A percentile compares a stretch with the other conserved stretches of the same genome.
Conservation (phyloP, 139 green algal genomes). For the Raphidocelis subcapitata region DNA sequence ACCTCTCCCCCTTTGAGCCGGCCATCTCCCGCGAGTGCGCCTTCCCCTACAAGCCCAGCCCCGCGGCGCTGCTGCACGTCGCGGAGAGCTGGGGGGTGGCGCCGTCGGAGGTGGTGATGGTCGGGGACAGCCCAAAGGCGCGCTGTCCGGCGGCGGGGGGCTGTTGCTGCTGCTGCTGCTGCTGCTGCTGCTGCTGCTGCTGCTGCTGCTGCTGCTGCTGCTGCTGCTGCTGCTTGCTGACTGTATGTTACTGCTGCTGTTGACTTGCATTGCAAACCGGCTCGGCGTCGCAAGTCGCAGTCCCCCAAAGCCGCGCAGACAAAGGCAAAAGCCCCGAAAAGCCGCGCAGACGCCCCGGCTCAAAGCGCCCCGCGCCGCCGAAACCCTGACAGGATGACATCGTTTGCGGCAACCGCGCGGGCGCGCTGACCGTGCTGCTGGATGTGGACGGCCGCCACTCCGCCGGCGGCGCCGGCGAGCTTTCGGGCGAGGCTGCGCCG, state of each 20-base stretch:
- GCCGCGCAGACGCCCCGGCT: no score
- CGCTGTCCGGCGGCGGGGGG: constrained; percentile 47
- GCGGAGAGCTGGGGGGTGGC: constrained; percentile 67
- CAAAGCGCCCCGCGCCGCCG: no score
- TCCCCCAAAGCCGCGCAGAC: no score
- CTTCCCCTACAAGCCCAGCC: constrained; percentile 71
- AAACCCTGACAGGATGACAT: constrained; percentile 35
- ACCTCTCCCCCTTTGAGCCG: constrained; percentile 64
- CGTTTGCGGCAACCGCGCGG: constrained; percentile 48
- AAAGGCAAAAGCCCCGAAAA: no score
- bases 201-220: no score
- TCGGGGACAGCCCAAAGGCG: constrained; percentile 80
- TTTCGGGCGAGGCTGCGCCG: constrained; percentile 60
- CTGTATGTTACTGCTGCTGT: no score
- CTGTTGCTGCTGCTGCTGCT: neutral
- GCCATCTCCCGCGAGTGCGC: constrained; percentile 69
- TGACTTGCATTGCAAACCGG: no score
- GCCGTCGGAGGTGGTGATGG: constrained; percentile 69
- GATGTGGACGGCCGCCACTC: constrained; percentile 40
- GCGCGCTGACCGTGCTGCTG: constrained; percentile 70
- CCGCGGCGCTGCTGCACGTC: constrained; percentile 79
- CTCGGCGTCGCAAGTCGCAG: no score
- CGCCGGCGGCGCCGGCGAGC: constrained; percentile 8
- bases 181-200: no score
- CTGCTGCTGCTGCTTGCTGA: no score